Evolutionary conservation across 192 early-diverging fungal species (phyloP).

Genomic region (Mortierella alpina): DNA sequence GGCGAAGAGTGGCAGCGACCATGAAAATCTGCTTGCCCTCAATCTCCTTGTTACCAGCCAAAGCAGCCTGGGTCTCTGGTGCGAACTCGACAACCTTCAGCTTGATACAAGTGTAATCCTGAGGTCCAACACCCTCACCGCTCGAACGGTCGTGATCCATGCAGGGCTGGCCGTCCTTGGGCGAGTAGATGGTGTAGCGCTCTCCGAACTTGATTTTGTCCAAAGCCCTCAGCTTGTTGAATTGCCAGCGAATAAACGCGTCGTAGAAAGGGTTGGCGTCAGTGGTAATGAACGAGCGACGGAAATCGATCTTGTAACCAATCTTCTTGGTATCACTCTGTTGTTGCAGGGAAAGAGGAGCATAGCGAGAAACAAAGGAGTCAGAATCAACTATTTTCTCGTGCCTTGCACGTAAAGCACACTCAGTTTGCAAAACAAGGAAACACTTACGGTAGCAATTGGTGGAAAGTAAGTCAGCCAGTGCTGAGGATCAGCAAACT

Average conservation of each 20-base stretch:
- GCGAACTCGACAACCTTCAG: conserved; percentile 82
- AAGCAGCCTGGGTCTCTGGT: conserved; percentile 52
- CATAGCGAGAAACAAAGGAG: conserved; percentile 4
- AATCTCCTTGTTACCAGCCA: conserved; percentile 54
- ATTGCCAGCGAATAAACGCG: conserved; percentile 98
- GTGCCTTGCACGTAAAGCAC: background rate
- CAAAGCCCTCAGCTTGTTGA: conserved; percentile 84
- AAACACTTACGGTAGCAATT: conserved; percentile 67
- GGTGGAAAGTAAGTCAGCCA: conserved; percentile 98
- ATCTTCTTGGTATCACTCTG: conserved; percentile 78
- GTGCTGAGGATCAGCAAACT: conserved; percentile 90
- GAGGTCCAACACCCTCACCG: conserved; percentile 94
- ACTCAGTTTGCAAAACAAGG: no score
- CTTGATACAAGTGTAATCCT: conserved; percentile 98
- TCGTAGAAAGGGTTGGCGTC: conserved; percentile 99
- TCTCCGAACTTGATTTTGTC: conserved; percentile 95
- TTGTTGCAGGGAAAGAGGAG: conserved; percentile 1
- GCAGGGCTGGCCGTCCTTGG: conserved; percentile 95
- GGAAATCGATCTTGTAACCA: conserved; percentile 92
- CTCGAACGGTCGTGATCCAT: conserved; percentile 98
- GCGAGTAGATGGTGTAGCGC: conserved; percentile 97
- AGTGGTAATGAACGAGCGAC: conserved; percentile 97
- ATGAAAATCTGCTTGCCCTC: conserved; percentile 85
- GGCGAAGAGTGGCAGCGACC: conserved; percentile 95
- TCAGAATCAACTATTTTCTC: background rate